Percentiles rank a stretch among this genome's conserved stretches.
Conservation (phyloP, 768 basidiomycete species). For the Peribolospora baueri region DNA sequence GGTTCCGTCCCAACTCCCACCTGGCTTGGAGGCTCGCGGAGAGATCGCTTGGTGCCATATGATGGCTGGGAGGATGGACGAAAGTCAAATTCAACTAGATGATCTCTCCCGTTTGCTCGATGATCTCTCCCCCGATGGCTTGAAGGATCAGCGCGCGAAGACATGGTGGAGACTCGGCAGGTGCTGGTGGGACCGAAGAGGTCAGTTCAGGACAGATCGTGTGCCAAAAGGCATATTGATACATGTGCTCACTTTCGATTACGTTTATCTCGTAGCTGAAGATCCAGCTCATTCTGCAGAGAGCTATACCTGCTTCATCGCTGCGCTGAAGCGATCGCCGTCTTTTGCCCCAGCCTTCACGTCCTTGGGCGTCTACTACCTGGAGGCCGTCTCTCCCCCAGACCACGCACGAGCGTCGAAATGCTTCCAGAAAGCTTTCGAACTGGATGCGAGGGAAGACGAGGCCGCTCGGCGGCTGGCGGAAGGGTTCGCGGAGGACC, state of each 20-base stretch:
- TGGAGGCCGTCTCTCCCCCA: slow-evolving; percentile 39
- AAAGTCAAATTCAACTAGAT: slow-evolving; percentile 29
- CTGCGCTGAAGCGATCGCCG: slow-evolving; percentile 45
- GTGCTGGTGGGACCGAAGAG: slow-evolving; percentile 44
- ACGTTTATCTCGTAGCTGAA: slow-evolving; percentile 19
- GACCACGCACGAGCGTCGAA: slow-evolving; percentile 70
- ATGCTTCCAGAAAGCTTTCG: slow-evolving; percentile 95
- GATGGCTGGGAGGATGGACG: slow-evolving; percentile 23
- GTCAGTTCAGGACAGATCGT: slow-evolving; percentile 23
- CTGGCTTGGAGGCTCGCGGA: slow-evolving; percentile 40
- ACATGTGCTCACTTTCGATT: neutral
- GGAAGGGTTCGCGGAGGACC: slow-evolving; percentile 68
- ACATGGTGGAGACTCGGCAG: slow-evolving; percentile 67
- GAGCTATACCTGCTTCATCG: slow-evolving; percentile 56
- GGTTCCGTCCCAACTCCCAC: slow-evolving; percentile 10
- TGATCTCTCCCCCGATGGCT: slow-evolving; percentile 22
- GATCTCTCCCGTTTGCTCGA: slow-evolving; percentile 27
- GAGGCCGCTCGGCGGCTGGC: slow-evolving; percentile 65
- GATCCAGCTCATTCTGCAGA: slow-evolving; percentile 25
- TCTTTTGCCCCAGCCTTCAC: slow-evolving; percentile 79
- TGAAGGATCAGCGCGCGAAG: slow-evolving; percentile 40
- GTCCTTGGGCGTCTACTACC: slow-evolving; percentile 73
- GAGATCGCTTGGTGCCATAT: slow-evolving; percentile 60
- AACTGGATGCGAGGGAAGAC: slow-evolving; percentile 69
- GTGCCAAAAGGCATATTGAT: neutral